These are phyloP conservation scores for Gnomoniopsis smithogilvyi DNA, from an alignment of 2,329 filamentous ascomycete species.

Conservation along the genomic window DNA sequence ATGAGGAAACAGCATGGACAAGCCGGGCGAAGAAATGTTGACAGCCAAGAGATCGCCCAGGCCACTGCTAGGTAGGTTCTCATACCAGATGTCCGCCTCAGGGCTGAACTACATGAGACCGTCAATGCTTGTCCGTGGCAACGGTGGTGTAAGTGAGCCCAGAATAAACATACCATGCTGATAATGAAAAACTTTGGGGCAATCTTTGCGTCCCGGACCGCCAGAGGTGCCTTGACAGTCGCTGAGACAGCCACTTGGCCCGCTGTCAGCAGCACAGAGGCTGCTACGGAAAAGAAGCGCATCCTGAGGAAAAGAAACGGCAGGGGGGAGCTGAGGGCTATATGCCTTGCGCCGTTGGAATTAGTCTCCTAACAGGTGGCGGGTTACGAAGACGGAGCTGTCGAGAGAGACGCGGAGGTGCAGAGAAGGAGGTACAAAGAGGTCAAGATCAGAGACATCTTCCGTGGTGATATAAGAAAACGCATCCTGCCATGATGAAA, in stretches of 20 bases:
- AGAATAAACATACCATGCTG: conserved; percentile 48
- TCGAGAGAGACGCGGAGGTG: background rate
- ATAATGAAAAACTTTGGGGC: conserved; percentile 61
- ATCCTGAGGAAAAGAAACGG: background rate
- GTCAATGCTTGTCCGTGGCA: background rate
- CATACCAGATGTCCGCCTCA: conserved; percentile 61
- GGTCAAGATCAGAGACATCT: background rate
- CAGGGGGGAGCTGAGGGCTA: background rate
- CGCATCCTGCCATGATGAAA: background rate
- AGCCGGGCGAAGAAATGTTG: conserved; percentile 57
- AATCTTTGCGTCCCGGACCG: conserved; percentile 29
- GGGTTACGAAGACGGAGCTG: background rate
- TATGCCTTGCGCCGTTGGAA: background rate
- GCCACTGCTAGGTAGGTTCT: conserved; percentile 40
- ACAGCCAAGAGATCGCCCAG: conserved; percentile 54
- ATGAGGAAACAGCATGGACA: conserved; percentile 63
- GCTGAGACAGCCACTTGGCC: conserved; percentile 10
- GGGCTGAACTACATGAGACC: conserved; percentile 49
- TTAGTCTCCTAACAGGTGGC: background rate
- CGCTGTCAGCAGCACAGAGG: conserved; percentile 12
- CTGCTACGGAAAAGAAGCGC: conserved; percentile 10
- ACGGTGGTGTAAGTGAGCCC: background rate
- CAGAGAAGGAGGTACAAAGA: background rate
- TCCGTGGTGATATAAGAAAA: background rate
- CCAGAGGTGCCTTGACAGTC: conserved; percentile 4